These are phyloP conservation scores for Calonectria montana DNA, from an alignment of 2,329 filamentous ascomycete species.

Conservation along the genomic window DNA sequence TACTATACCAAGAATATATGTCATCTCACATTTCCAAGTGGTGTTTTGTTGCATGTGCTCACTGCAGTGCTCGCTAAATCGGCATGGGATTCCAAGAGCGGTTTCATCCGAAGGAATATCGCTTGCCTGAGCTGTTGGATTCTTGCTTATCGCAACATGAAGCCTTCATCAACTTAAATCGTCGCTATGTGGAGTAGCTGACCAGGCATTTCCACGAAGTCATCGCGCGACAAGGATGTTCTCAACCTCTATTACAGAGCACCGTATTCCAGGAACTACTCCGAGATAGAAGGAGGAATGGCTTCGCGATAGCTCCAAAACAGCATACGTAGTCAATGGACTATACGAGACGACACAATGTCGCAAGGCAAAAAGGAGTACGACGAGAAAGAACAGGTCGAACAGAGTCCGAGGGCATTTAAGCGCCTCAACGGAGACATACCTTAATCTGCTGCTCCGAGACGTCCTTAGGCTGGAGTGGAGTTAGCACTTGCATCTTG, in stretches of 20 bases:
- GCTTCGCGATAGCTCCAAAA: constrained; percentile 41
- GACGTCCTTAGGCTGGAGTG: constrained; percentile 89
- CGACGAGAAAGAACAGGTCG: constrained; percentile 64
- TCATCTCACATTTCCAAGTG: constrained; percentile 24
- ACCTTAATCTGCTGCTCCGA: constrained; percentile 99
- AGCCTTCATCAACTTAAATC: constrained; percentile 40
- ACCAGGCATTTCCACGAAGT: constrained; percentile 61
- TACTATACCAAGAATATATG: constrained; percentile 11
- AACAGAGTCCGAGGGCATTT: constrained; percentile 75
- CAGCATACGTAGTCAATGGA: constrained; percentile 32
- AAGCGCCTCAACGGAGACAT: constrained; percentile 91
- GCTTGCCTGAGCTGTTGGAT: constrained; percentile 34
- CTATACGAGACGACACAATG: constrained; percentile 36
- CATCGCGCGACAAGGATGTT: constrained; percentile 63
- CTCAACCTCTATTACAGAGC: constrained; percentile 66
- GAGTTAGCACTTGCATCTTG: constrained; percentile 57
- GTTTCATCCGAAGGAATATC: constrained; percentile 43
- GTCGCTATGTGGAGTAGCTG: constrained; percentile 55
- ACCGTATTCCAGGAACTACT: constrained; percentile 46
- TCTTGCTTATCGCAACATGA: constrained; percentile 31
- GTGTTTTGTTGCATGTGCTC: constrained; percentile 51
- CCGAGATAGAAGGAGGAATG: constrained; percentile 47
- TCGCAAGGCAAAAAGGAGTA: constrained; percentile 49
- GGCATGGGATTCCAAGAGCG: constrained; percentile 32
- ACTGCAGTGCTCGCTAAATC: constrained; percentile 64